Conservation (phyloP, 306 rosid species). For the Potentilla sterilis region DNA sequence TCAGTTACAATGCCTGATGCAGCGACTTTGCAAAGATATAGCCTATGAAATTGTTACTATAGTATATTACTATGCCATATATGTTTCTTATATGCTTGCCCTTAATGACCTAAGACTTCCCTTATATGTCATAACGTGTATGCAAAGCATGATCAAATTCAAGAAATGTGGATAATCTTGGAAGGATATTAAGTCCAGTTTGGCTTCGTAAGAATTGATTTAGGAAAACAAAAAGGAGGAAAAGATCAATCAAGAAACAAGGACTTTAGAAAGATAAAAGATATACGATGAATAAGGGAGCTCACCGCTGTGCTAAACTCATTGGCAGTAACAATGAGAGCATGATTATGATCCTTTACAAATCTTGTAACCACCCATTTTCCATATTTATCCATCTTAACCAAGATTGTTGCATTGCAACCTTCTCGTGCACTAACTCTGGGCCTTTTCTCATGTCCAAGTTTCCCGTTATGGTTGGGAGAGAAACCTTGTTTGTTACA, state of each 20-base stretch:
- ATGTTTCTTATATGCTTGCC: neutral
- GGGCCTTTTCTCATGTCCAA: slow-evolving; percentile 63
- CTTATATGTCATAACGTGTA: neutral
- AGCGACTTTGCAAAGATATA: neutral
- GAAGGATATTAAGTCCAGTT: neutral
- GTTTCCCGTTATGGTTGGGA: slow-evolving; percentile 52
- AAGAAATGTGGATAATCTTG: neutral
- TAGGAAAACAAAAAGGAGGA: neutral
- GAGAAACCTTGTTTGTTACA: slow-evolving; percentile 94
- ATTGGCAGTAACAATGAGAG: slow-evolving; percentile 61
- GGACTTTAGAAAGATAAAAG: neutral
- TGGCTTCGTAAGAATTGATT: neutral
- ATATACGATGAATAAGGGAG: slow-evolving; percentile 5
- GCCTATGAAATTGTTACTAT: neutral
- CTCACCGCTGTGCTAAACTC: slow-evolving; percentile 78
- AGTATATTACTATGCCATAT: neutral
- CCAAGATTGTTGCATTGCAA: slow-evolving; percentile 87
- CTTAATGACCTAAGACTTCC: neutral
- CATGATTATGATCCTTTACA: slow-evolving; percentile 87
- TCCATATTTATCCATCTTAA: slow-evolving; percentile 85
- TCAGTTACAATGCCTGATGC: neutral
- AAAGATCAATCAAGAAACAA: neutral
- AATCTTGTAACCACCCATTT: slow-evolving; percentile 92
- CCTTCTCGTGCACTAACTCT: slow-evolving; percentile 93
- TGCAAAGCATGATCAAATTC: neutral